Percentiles rank a stretch among this genome's conserved stretches.
These are phyloP conservation scores for Termitomyces sp. DNA, from an alignment of 768 basidiomycete species.

Conservation along the genomic window DNA sequence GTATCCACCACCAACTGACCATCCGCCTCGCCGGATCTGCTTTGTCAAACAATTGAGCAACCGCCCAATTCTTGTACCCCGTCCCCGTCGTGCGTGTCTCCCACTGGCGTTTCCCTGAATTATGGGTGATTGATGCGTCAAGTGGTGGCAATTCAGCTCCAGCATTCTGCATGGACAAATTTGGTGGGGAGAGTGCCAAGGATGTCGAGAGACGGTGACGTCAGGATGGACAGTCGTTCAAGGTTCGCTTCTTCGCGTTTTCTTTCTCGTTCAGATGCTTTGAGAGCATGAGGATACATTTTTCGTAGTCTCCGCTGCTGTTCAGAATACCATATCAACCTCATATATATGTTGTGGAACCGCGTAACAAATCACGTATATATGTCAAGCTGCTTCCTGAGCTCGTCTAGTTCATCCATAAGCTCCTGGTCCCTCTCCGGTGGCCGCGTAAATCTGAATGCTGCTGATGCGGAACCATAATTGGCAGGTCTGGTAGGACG, in stretches of 20 bases:
- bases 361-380: slow-evolving; percentile 35
- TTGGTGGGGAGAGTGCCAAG: slow-evolving; percentile 34
- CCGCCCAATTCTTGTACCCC: slow-evolving; percentile 78
- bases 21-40: slow-evolving; percentile 17
- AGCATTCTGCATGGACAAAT: slow-evolving; percentile 38
- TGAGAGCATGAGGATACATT: slow-evolving; percentile 47
- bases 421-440: slow-evolving; percentile 56
- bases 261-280: slow-evolving; percentile 37
- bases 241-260: slow-evolving; percentile 39
- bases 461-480: slow-evolving; percentile 74
- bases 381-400: slow-evolving; percentile 63
- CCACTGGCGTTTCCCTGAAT: slow-evolving; percentile 72
- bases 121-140: slow-evolving; percentile 31
- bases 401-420: slow-evolving; percentile 60
- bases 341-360: background rate
- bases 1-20: slow-evolving; percentile 17
- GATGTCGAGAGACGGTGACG: slow-evolving; percentile 29
- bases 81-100: slow-evolving; percentile 65
- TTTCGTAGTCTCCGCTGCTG: slow-evolving; percentile 65
- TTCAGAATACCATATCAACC: background rate
- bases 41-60: slow-evolving; percentile 42
- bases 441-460: slow-evolving; percentile 59
- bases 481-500: slow-evolving; percentile 58
- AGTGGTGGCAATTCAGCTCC: slow-evolving; percentile 45
- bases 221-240: slow-evolving; percentile 39